A percentile compares a stretch with the other conserved stretches of the same genome.
Evolutionary conservation across 768 basidiomycete species (phyloP).

Genomic region (Bullera alba): DNA sequence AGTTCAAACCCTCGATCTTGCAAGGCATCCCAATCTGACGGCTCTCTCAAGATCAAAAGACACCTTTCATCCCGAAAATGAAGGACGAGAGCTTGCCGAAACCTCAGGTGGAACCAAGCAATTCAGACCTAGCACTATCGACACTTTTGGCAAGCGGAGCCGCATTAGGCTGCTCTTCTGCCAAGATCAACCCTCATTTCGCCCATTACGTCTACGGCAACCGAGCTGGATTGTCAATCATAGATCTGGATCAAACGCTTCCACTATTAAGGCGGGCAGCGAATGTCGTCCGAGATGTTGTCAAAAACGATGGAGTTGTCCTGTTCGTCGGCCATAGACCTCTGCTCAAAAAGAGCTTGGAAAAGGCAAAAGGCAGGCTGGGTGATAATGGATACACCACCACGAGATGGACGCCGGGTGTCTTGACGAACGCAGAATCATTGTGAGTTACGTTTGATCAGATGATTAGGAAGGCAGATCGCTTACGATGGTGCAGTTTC

Average conservation of each 20-base stretch:
- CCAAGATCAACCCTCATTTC: conserved; percentile 74
- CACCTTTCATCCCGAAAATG: conserved; percentile 9
- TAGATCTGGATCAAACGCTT: conserved; percentile 89
- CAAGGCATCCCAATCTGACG: not conserved
- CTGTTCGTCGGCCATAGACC: conserved; percentile 75
- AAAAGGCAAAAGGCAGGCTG: conserved; percentile 70
- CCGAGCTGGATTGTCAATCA: conserved; percentile 81
- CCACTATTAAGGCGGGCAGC: conserved; percentile 86
- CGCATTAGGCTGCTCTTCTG: conserved; percentile 78
- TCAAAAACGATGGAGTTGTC: conserved; percentile 71
- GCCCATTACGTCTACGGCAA: conserved; percentile 91
- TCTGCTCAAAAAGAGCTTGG: conserved; percentile 58
- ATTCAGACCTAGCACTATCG: conserved; percentile 68
- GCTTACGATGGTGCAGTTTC: conserved; percentile 41
- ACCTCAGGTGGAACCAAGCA: conserved; percentile 31
- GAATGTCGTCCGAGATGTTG: conserved; percentile 73
- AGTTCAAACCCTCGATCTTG: conserved; percentile 5
- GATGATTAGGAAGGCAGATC: not conserved
- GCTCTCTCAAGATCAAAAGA: conserved; percentile 4
- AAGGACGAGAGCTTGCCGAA: conserved; percentile 3
- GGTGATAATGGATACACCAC: conserved; percentile 76
- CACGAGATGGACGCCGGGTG: conserved; percentile 87
- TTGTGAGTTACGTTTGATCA: conserved; percentile 43
- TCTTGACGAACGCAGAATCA: conserved; percentile 65
- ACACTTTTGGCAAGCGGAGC: conserved; percentile 87